Evolutionary conservation across 768 basidiomycete species (phyloP).

Genomic region (Hericium coralloides): DNA sequence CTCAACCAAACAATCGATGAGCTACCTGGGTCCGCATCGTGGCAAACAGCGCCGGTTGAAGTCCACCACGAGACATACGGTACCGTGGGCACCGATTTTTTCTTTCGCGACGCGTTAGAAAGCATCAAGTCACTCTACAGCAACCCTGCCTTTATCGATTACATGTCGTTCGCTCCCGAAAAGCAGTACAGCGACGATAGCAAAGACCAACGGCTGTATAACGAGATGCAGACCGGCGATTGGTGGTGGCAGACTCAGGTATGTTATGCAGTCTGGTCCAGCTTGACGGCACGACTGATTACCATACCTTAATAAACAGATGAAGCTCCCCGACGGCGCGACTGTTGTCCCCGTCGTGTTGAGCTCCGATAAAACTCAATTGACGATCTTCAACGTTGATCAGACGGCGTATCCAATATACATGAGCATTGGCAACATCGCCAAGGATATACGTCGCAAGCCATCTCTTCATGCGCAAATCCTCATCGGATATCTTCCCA

Average conservation of each 20-base stretch:
- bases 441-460: conserved; percentile 14
- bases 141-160: neutral
- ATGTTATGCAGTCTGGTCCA: neutral
- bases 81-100: neutral
- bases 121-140: conserved; percentile 3
- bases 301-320: neutral
- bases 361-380: conserved; percentile 15
- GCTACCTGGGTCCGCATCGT: neutral
- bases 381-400: conserved; percentile 14
- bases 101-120: conserved; percentile 5
- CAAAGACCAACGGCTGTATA: neutral
- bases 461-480: conserved; percentile 10
- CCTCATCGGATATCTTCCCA: conserved; percentile 21
- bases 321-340: neutral
- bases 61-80: neutral
- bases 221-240: conserved; percentile 8
- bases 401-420: conserved; percentile 23
- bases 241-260: conserved; percentile 12
- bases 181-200: conserved; percentile 1
- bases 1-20: neutral
- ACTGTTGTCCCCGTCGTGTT: conserved; percentile 14
- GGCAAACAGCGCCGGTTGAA: neutral
- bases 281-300: too few relatives aligned
- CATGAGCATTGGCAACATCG: conserved; percentile 20
- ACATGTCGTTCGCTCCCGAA: conserved; percentile 4